phyloP scores from a whole-genome alignment of 2,329 filamentous ascomycete genomes.

The Achaetomium macrosporum region DNA sequence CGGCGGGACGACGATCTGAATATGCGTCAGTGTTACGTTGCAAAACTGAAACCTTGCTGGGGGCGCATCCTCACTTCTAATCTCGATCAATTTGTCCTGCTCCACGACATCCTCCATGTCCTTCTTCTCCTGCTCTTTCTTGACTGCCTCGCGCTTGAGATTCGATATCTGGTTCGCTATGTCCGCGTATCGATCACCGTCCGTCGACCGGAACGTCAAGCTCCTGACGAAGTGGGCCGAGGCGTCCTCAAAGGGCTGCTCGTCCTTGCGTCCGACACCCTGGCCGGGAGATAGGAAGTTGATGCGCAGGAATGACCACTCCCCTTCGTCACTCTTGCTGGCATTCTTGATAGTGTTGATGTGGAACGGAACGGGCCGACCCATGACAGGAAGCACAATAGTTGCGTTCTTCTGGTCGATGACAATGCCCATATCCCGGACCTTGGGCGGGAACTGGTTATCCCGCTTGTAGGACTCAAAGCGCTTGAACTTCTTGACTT shows the following conservation, averaged over 20 bases:
- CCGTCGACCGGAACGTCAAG: slow-evolving; percentile 87
- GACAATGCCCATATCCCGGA: slow-evolving; percentile 81
- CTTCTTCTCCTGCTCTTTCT: slow-evolving; percentile 97
- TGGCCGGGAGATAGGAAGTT: slow-evolving; percentile 97
- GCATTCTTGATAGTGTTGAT: slow-evolving; percentile 98
- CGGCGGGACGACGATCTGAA: slow-evolving; percentile 79
- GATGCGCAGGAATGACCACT: slow-evolving; percentile 89
- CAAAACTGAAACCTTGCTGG: neutral
- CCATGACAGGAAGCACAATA: slow-evolving; percentile 93
- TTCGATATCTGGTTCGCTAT: slow-evolving; percentile 92
- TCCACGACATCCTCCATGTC: slow-evolving; percentile 99
- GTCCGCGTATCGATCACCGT: slow-evolving; percentile 81
- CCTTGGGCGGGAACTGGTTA: slow-evolving; percentile 78
- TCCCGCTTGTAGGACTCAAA: slow-evolving; percentile 99
- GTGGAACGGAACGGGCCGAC: slow-evolving; percentile 93
- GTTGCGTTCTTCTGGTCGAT: slow-evolving; percentile 88
- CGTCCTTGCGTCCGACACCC: slow-evolving; percentile 93
- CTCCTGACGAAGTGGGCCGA: slow-evolving; percentile 94
- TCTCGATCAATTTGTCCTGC: slow-evolving; percentile 93
- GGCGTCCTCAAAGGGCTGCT: slow-evolving; percentile 95
- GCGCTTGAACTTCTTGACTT: slow-evolving; percentile 97
- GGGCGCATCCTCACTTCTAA: slow-evolving; percentile 62
- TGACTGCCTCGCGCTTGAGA: slow-evolving; percentile 85
- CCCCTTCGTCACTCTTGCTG: slow-evolving; percentile 93
- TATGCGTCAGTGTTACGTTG: slow-evolving; percentile 12